phyloP scores from a whole-genome alignment of 2,329 filamentous ascomycete species.

The Rachicladosporium sp. region DNA sequence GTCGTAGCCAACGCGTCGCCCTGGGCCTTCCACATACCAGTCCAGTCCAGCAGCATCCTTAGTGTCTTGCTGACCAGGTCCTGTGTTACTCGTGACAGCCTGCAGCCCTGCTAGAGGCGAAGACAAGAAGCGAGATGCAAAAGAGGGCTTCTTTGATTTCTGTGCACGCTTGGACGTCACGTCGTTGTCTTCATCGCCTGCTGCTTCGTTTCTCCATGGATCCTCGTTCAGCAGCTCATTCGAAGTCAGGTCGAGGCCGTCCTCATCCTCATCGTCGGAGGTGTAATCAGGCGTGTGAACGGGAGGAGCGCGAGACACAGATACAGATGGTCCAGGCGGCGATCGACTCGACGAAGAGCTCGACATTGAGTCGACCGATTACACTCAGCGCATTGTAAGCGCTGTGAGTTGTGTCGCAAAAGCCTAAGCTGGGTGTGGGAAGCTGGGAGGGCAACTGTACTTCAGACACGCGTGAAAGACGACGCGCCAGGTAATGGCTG shows the following conservation, averaged over 20 bases:
- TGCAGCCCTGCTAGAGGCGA: slow-evolving; percentile 24
- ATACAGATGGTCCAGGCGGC: slow-evolving; percentile 27
- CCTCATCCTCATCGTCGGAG: slow-evolving; percentile 27
- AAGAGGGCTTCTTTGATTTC: slow-evolving; percentile 29
- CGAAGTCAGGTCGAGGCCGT: slow-evolving; percentile 32
- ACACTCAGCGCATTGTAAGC: slow-evolving; percentile 2
- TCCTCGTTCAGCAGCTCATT: slow-evolving; percentile 30
- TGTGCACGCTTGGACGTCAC: slow-evolving; percentile 63
- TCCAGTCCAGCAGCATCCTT: slow-evolving; percentile 43
- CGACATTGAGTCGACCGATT: slow-evolving; percentile 22
- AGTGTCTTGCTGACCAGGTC: slow-evolving; percentile 26
- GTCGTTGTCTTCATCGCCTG: neutral
- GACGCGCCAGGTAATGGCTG: no score
- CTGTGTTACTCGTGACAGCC: slow-evolving; percentile 16
- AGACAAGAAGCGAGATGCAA: slow-evolving; percentile 34
- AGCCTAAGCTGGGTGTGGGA: no score
- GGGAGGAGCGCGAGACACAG: slow-evolving; percentile 30
- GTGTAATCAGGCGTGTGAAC: slow-evolving; percentile 19
- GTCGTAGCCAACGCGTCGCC: slow-evolving; percentile 84
- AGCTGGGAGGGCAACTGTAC: neutral
- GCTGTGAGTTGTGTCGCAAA: neutral
- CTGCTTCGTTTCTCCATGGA: slow-evolving; percentile 4
- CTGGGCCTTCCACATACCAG: slow-evolving; percentile 84
- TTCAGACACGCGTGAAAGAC: no score
- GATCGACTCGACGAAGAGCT: slow-evolving; percentile 20